phyloP scores from a whole-genome alignment of 2,329 filamentous ascomycete genomes.

The Fulvia fulva region DNA sequence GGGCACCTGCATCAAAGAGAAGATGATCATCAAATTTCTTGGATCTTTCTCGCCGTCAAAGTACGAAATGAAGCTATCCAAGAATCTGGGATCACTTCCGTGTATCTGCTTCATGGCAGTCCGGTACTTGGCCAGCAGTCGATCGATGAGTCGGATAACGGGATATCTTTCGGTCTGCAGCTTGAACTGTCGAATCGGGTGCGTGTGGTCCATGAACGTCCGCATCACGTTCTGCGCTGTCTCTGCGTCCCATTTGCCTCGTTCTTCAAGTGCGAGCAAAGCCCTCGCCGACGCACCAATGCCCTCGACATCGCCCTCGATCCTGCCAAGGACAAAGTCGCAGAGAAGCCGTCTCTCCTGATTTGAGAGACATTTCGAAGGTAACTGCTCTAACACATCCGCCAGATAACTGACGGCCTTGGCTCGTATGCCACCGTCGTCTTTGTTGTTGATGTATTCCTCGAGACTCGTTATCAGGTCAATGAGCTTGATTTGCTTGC shows the following conservation, averaged over 20 bases:
- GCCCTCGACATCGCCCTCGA: slow-evolving; percentile 53
- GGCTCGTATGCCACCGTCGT: slow-evolving; percentile 57
- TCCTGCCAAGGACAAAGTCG: slow-evolving; percentile 61
- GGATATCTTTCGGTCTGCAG: slow-evolving; percentile 58
- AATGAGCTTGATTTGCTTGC: slow-evolving; percentile 57
- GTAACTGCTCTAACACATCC: slow-evolving; percentile 48
- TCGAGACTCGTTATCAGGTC: slow-evolving; percentile 60
- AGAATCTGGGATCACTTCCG: slow-evolving; percentile 50
- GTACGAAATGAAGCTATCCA: slow-evolving; percentile 59
- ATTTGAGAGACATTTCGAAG: slow-evolving; percentile 53
- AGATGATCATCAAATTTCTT: slow-evolving; percentile 66
- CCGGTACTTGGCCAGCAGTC: slow-evolving; percentile 59
- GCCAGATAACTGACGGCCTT: slow-evolving; percentile 54
- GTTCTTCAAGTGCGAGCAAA: slow-evolving; percentile 55
- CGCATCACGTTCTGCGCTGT: slow-evolving; percentile 52
- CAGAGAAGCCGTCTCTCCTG: slow-evolving; percentile 60
- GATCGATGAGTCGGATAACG: slow-evolving; percentile 59
- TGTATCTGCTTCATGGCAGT: slow-evolving; percentile 54
- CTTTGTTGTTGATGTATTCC: slow-evolving; percentile 62
- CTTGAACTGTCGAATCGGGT: slow-evolving; percentile 59
- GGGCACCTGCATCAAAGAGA: slow-evolving; percentile 62
- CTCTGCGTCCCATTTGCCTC: slow-evolving; percentile 57
- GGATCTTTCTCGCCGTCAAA: slow-evolving; percentile 68
- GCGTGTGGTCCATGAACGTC: slow-evolving; percentile 49
- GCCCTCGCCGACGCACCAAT: slow-evolving; percentile 57